phyloP scores from a whole-genome alignment of 805 yeast species.

The Saccharomycopsis sp. region DNA sequence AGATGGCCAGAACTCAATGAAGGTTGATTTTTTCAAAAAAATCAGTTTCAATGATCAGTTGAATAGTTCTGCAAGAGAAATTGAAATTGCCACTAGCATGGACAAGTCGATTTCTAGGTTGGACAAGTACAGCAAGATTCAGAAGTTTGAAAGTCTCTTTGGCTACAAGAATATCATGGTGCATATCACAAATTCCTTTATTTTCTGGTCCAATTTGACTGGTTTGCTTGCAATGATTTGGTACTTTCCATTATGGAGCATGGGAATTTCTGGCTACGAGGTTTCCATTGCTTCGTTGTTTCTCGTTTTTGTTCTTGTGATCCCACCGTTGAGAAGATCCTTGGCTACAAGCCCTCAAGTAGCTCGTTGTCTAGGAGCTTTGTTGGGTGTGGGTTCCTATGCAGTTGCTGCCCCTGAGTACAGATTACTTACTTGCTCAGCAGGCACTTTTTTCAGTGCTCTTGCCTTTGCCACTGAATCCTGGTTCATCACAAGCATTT shows the following conservation, averaged over 20 bases:
- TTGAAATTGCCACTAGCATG: slow-evolving; percentile 21
- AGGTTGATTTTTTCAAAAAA: slow-evolving; percentile 17
- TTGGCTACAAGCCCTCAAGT: slow-evolving; percentile 41
- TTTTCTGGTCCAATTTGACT: slow-evolving; percentile 80
- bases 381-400: slow-evolving; percentile 71
- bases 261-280: slow-evolving; percentile 96
- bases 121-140: slow-evolving; percentile 16
- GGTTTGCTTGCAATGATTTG: slow-evolving; percentile 81
- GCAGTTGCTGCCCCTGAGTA: slow-evolving; percentile 56
- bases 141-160: slow-evolving; percentile 16
- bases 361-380: slow-evolving; percentile 44
- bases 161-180: slow-evolving; percentile 32
- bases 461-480: slow-evolving; percentile 52
- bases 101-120: slow-evolving; percentile 22
- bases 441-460: slow-evolving; percentile 57
- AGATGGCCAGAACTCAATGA: slow-evolving; percentile 20
- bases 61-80: slow-evolving; percentile 23
- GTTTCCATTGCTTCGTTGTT: slow-evolving; percentile 49
- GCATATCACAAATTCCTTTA: slow-evolving; percentile 53
- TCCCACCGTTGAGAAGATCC: slow-evolving; percentile 36
- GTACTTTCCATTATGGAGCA: slow-evolving; percentile 97
- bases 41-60: slow-evolving; percentile 22
- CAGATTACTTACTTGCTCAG: slow-evolving; percentile 55
- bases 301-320: slow-evolving; percentile 47
- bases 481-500: slow-evolving; percentile 30